Base-by-base conservation (phyloP, 768 basidiomycete genomes). In the Lactifluus subvellereus region DNA sequence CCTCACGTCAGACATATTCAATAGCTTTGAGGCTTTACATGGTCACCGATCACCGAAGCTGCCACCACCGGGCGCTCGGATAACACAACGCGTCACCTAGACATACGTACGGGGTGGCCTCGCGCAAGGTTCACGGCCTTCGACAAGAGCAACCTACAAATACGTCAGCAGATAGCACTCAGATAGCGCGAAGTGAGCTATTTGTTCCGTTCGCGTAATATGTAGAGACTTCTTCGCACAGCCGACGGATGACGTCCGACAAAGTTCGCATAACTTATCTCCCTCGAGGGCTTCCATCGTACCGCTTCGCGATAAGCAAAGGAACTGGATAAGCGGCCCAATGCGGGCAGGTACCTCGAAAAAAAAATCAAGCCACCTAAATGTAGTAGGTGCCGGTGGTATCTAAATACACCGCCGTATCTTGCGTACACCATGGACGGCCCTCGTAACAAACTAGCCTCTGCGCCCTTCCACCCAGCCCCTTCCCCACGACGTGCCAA, bases 291-390 rank as follows among this genome's bases (percentile, higher is more conserved):
- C 40, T 59, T 49, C 20, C 57, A 53, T 64, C 57, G 59, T 59
- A 6, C 22, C 6, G 45, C 53, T 64, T 64, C 57, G 58, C 62
- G 62, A 64, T 64, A 64, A 64, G 62, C 45, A 54, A 48, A 35
- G n/a, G 32, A 11, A 43, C 10, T 9, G 42, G 40, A 35, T 50
- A 14, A 43, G 33, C 33, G 7, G 37, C 48, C 16, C 27, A 27
- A 38, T 48, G 16, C 35, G 10, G 13, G 13, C 49, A 18, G 35
- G 18, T 37, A 43, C 45, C 18, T 53, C 50, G 49, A 54, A 60
- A 54, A 60, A 30, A 60, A 33, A 13, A 1, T 27, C 22, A 45
- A 47, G 16, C 3, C 30, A 35, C 42, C 33, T 47, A 20, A 40
- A 1, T 59, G 40, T 14, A 16, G 30, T 13, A 27, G 40, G 33